Percentiles rank a stretch among this genome's conserved stretches.
Evolutionary conservation across 2,329 filamentous ascomycete species (phyloP).

Genomic region (Zymoseptoria passerinii): DNA sequence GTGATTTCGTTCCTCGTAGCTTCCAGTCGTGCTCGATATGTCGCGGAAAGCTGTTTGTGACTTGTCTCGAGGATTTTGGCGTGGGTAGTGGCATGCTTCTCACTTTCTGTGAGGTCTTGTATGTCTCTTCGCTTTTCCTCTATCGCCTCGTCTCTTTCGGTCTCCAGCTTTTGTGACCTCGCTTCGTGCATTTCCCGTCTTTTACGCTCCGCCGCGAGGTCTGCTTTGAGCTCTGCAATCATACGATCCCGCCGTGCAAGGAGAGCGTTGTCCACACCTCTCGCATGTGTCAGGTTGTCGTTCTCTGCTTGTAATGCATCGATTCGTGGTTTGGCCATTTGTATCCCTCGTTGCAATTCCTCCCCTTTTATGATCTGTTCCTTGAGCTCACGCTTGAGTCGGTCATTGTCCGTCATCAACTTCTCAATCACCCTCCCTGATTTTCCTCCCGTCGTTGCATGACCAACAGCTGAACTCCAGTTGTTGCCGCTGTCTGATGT

Average conservation of each 20-base stretch:
- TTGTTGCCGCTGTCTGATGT: constrained; percentile 8
- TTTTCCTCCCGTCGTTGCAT: constrained; percentile 59
- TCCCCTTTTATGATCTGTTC: constrained; percentile 46
- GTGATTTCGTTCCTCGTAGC: constrained; percentile 41
- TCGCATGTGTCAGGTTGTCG: constrained; percentile 60
- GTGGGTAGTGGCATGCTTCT: constrained; percentile 49
- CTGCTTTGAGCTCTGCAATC: constrained; percentile 57
- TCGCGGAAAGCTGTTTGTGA: constrained; percentile 61
- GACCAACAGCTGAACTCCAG: constrained; percentile 63
- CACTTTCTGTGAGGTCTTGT: constrained; percentile 45
- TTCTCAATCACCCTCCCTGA: constrained; percentile 72
- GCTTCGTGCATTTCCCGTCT: constrained; percentile 52
- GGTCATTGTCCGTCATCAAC: constrained; percentile 72
- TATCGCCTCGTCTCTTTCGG: constrained; percentile 54
- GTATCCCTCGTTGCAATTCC: constrained; percentile 61
- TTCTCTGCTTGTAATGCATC: constrained; percentile 60
- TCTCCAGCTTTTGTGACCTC: constrained; percentile 53
- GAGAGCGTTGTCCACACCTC: constrained; percentile 61
- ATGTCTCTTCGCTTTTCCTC: constrained; percentile 54
- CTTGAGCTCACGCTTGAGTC: constrained; percentile 58
- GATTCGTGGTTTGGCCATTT: constrained; percentile 62
- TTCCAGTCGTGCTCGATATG: constrained; percentile 47
- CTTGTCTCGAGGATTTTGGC: constrained; percentile 62
- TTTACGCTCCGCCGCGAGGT: constrained; percentile 56
- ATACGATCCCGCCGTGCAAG: constrained; percentile 67